phyloP scores from a whole-genome alignment of 441 rosid genomes.

The Pelargonium fulgidum region DNA sequence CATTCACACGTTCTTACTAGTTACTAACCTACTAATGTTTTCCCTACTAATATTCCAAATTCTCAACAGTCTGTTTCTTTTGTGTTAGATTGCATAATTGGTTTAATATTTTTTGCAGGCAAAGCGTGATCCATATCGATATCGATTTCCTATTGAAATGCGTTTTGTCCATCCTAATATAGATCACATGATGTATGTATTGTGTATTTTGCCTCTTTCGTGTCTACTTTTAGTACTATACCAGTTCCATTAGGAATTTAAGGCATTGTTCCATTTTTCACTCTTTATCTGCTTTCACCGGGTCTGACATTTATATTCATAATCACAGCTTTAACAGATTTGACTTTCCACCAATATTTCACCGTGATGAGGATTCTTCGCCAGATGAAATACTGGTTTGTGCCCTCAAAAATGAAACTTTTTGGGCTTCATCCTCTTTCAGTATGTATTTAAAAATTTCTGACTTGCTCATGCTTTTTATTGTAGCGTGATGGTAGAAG shows the following conservation, averaged over 20 bases:
- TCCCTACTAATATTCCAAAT: background rate
- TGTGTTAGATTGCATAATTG: background rate
- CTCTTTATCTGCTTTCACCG: slow-evolving; percentile 15
- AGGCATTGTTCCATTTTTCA: slow-evolving; percentile 12
- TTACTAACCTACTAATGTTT: background rate
- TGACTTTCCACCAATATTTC: slow-evolving; percentile 86
- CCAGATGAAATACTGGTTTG: slow-evolving; percentile 78
- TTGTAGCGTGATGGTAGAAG: slow-evolving; percentile 82
- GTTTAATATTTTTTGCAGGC: slow-evolving; percentile 47
- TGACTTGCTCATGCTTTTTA: slow-evolving; percentile 8
- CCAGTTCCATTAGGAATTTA: slow-evolving; percentile 14
- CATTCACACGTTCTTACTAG: background rate
- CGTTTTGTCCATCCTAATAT: slow-evolving; percentile 84
- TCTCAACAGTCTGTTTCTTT: background rate
- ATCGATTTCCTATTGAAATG: slow-evolving; percentile 91
- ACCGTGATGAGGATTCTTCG: slow-evolving; percentile 70
- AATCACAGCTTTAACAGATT: slow-evolving; percentile 79
- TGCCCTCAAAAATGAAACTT: slow-evolving; percentile 13
- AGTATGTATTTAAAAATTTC: background rate
- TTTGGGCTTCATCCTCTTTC: background rate
- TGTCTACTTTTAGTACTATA: slow-evolving; percentile 15
- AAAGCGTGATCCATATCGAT: slow-evolving; percentile 87
- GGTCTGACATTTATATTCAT: slow-evolving; percentile 17
- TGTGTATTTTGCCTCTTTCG: slow-evolving; percentile 3
- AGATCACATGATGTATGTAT: slow-evolving; percentile 84